Evolutionary conservation across 495 filamentous ascomycete species (phyloP), one percentile per base, ranked within the genome.

Genomic region (Podospora comata): DNA sequence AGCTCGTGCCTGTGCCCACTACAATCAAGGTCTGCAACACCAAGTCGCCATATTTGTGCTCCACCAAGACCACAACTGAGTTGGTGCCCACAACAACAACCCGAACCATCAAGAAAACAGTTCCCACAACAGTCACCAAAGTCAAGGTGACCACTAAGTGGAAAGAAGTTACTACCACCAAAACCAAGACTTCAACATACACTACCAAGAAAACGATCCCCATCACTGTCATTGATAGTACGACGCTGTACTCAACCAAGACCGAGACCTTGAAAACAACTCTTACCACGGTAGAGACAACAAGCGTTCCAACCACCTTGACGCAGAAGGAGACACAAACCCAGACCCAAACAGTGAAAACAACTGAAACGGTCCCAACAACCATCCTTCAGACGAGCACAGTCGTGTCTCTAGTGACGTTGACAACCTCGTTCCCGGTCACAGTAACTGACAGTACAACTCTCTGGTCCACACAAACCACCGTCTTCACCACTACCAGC

Each of bases 381-480:
- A 76, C 73, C 28, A 28, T 70, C 23, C 63, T 64, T 7, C 26
- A 67, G 9, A 61, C 59, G 28, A 66, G 26, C 27, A 71, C 70
- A 2, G 19, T 64, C n/a, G 69, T 66, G 7, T 57, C 32, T 4
- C 32, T 67, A 20, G 48, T 64, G 18, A 78, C 76, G 19, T 58
- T 73, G 3, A 75, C 76, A 0, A 71, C 69, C 7, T 75, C 72
- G 60, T 67, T 70, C 57, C 68, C 72, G 0, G 56, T 68, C 9
- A 79, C 77, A 0, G 69, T 72, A 3, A 74, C 65, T n/a, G 65
- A 73, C 59, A 71, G 69, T 61, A 74, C 70, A 15, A 79, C 78
- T 13, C 69, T 73, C 30, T 76, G 60, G 39, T 69, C 68, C 32
- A 72, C 72, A 26, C 32, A 66, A 56, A 68, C 67, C 26, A 65